Evolutionary conservation across 2,329 filamentous ascomycete species (phyloP), one percentile per base, ranked within the genome.

Genomic region (Cercospora sp.): DNA sequence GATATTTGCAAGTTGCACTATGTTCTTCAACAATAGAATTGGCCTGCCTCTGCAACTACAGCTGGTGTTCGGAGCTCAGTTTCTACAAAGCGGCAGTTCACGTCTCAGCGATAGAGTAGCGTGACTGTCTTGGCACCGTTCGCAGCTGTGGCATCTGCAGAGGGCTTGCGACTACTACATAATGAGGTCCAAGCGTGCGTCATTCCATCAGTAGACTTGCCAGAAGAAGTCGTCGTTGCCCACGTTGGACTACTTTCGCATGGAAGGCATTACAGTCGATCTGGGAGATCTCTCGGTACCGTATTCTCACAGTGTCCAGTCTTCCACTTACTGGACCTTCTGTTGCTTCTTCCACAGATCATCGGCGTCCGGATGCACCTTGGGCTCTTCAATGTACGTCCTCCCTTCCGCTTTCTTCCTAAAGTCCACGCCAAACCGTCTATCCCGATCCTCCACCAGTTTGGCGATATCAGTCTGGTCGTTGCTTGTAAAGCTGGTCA

Each of bases 401-500:
- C 88, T 84, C 65, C 81, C 79, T 77, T 85, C 81, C 72, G 78
- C 82, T 81, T 89, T 90, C 67, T 79, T 77, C 76, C 74, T 78
- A 66, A 79, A 81, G 76, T 87, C 82, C 30, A 84, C 81, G 0
- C 83, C 83, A 77, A 87, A 87, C 72, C 84, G 82, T 75, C 77
- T 66, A 78, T 90, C 85, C 69, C 87, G 79, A 30, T 84, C 85
- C 51, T 77, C 79, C 18, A 88, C 75, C 67, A 82, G 65, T 73
- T 79, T 78, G 53, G 82, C 79, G 62, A 81, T 81, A 63, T 82
- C 79, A 63, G 86, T 82, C 78, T 87, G 85, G 13, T 81, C 79
- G 60, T 80, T 78, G 9, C 76, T 77, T 26, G 85, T 87, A 69
- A 83, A 89, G 74, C 88, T 90, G 69, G 84, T 87, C 86, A 91